These are phyloP conservation scores for Tolypocladium nubicola DNA, from an alignment of 2,329 filamentous ascomycete genomes.

Conservation along the genomic window DNA sequence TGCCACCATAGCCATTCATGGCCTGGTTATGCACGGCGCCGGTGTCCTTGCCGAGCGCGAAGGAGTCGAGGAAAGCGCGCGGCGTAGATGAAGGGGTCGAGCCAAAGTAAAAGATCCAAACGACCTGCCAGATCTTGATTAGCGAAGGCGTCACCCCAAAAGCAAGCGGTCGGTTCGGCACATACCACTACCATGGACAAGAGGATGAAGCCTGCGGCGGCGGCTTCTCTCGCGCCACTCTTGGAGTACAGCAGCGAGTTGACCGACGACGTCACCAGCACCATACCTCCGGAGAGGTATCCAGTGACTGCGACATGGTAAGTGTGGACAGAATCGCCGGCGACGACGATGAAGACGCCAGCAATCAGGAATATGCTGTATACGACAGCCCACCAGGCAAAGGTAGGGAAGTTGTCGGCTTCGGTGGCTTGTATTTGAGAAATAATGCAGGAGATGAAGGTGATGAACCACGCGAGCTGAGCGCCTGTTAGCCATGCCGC, in stretches of 20 bases:
- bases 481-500: slow-evolving; percentile 8
- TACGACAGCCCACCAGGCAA: slow-evolving; percentile 83
- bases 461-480: slow-evolving; percentile 89
- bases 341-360: slow-evolving; percentile 73
- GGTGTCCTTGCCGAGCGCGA: slow-evolving; percentile 82
- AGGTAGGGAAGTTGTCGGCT: slow-evolving; percentile 58
- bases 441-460: slow-evolving; percentile 78
- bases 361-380: slow-evolving; percentile 78
- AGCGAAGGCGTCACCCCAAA: slow-evolving; percentile 1
- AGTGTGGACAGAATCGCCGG: slow-evolving; percentile 71
- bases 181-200: slow-evolving; percentile 86
- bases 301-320: slow-evolving; percentile 90
- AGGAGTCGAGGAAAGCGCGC: slow-evolving; percentile 88
- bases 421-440: slow-evolving; percentile 41
- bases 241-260: slow-evolving; percentile 76
- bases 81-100: slow-evolving; percentile 79
- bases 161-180: slow-evolving; percentile 7
- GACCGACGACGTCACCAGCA: slow-evolving; percentile 76
- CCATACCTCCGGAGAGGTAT: slow-evolving; percentile 73
- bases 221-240: slow-evolving; percentile 67
- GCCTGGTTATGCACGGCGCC: slow-evolving; percentile 55
- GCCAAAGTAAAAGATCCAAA: slow-evolving; percentile 99
- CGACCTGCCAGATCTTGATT: slow-evolving; percentile 47
- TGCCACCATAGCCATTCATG: slow-evolving; percentile 64
- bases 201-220: slow-evolving; percentile 85